phyloP scores from a whole-genome alignment of 192 early-diverging fungal genomes.

The Phlyctochytrium bullatum region DNA sequence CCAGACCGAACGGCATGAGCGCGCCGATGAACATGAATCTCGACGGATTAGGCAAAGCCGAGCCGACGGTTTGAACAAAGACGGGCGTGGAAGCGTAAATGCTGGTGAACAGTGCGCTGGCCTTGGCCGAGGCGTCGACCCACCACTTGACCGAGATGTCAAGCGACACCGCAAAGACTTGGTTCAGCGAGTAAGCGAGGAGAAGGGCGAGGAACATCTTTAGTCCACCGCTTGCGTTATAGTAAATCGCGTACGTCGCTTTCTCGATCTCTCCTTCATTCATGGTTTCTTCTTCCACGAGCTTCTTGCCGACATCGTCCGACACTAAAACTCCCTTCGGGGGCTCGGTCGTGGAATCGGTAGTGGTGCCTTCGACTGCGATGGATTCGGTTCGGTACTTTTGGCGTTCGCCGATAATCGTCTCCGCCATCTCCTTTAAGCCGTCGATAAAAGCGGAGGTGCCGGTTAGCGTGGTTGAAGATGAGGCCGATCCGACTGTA shows the following conservation, averaged over 20 bases:
- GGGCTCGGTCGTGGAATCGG: not conserved
- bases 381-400: not conserved
- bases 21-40: too few species aligned
- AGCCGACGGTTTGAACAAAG: too few species aligned
- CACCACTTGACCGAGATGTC: slow-evolving; percentile 18
- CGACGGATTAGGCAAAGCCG: too few species aligned
- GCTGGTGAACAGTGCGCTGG: too few species aligned
- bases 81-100: too few species aligned
- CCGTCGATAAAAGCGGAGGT: not conserved
- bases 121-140: slow-evolving; percentile 27
- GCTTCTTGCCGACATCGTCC: slow-evolving; percentile 8
- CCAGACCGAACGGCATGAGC: too few species aligned
- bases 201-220: slow-evolving; percentile 13
- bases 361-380: not conserved
- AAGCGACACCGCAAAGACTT: not conserved
- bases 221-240: slow-evolving; percentile 18
- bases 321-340: not conserved
- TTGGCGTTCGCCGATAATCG: slow-evolving; percentile 3
- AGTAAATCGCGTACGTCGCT: slow-evolving; percentile 21
- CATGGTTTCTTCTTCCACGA: slow-evolving; percentile 20
- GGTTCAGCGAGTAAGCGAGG: slow-evolving; percentile 13
- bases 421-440: slow-evolving; percentile 6
- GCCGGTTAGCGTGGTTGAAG: not conserved
- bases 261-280: slow-evolving; percentile 14
- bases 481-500: not conserved